Evolutionary conservation across 257 asterid species (phyloP).

Genomic region (Gentiana straminea): DNA sequence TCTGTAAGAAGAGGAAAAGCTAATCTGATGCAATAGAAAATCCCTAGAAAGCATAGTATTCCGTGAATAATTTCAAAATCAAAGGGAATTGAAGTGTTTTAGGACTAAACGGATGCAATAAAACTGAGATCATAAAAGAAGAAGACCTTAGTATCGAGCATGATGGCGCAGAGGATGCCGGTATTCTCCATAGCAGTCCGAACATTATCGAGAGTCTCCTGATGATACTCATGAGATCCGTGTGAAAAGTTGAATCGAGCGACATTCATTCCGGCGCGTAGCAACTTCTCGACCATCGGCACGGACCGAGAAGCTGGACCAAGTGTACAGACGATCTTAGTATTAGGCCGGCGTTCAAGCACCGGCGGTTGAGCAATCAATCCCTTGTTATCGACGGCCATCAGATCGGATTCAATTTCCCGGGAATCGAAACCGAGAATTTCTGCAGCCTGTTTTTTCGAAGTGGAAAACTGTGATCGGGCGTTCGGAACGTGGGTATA

Average conservation of each 20-base stretch:
- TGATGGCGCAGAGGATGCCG: conserved; percentile 33
- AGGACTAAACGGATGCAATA: neutral
- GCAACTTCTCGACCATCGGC: conserved; percentile 24
- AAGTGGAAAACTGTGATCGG: too few species aligned
- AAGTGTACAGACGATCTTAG: conserved; percentile 32
- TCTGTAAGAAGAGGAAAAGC: too few species aligned
- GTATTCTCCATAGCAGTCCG: conserved; percentile 24
- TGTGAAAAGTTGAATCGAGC: conserved; percentile 39
- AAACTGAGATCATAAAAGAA: neutral
- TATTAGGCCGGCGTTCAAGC: conserved; percentile 18
- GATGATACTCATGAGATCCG: conserved; percentile 30
- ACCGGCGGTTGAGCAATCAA: neutral
- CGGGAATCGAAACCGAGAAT: too few species aligned
- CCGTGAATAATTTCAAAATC: too few species aligned
- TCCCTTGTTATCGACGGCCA: too few species aligned
- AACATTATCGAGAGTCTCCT: conserved; percentile 35
- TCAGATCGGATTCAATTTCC: too few species aligned
- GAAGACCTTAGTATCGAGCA: conserved; percentile 35
- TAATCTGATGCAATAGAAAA: too few species aligned
- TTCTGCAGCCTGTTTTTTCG: too few species aligned
- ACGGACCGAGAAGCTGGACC: conserved; percentile 29
- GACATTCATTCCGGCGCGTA: conserved; percentile 33
- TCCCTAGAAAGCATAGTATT: too few species aligned
- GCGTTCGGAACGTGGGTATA: too few species aligned
- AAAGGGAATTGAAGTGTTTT: too few species aligned